Evolutionary conservation across 2,329 filamentous ascomycete species (phyloP).

Genomic region (Trichoderma endophyticum): DNA sequence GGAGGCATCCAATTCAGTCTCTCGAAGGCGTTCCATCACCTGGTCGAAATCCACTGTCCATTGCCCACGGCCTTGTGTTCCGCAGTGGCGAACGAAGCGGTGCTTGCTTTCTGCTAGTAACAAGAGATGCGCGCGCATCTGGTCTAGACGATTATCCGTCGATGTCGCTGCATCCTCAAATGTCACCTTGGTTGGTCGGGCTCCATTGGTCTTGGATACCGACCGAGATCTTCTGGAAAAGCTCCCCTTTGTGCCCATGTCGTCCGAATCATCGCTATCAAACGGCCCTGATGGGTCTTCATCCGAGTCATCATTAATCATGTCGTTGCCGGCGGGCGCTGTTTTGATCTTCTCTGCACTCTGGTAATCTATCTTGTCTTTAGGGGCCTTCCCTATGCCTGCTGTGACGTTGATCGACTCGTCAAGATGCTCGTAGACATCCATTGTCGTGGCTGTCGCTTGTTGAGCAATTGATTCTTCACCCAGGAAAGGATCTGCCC

Average conservation of each 20-base stretch:
- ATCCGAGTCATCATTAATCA: constrained; percentile 37
- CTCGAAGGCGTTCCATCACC: constrained; percentile 67
- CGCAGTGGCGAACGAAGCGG: constrained; percentile 66
- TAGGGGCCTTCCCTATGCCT: constrained; percentile 56
- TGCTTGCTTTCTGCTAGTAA: constrained; percentile 67
- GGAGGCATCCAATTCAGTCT: constrained; percentile 76
- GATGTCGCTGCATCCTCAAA: constrained; percentile 47
- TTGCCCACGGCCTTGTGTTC: constrained; percentile 60
- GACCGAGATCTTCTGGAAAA: constrained; percentile 25
- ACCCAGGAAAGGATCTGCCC: constrained; percentile 47
- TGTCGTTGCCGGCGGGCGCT: constrained; percentile 32
- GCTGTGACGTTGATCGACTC: constrained; percentile 50
- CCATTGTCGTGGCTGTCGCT: constrained; percentile 48
- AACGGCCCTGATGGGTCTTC: constrained; percentile 26
- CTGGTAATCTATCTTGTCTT: constrained; percentile 44
- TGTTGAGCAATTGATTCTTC: constrained; percentile 32
- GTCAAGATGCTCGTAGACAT: constrained; percentile 54
- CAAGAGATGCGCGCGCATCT: constrained; percentile 70
- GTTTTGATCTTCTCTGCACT: constrained; percentile 49
- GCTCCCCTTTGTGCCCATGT: constrained; percentile 31
- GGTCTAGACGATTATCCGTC: constrained; percentile 48
- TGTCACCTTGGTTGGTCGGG: constrained; percentile 42
- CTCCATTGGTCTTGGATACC: constrained; percentile 34
- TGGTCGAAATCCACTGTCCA: constrained; percentile 84
- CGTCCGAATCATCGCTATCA: constrained; percentile 31